Conservation (phyloP, 225 moss, liverwort and hornwort genomes). For the Ulota crispa region DNA sequence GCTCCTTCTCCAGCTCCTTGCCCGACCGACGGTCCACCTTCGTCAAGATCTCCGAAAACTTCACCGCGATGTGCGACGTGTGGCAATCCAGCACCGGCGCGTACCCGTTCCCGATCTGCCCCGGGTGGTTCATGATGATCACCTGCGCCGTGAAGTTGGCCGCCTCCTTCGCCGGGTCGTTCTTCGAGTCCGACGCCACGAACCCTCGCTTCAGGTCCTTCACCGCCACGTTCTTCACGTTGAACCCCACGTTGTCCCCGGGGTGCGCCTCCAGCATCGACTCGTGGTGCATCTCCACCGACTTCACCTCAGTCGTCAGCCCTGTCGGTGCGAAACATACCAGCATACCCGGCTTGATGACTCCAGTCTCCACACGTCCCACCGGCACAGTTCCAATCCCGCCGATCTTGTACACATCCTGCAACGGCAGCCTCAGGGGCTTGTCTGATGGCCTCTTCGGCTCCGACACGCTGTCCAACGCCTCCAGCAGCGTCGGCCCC, state of each 20-base stretch:
- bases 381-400: slow-evolving; percentile 56
- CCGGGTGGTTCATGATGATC: slow-evolving; percentile 72
- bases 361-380: slow-evolving; percentile 47
- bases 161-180: slow-evolving; percentile 63
- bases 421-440: slow-evolving; percentile 52
- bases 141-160: slow-evolving; percentile 63
- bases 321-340: slow-evolving; percentile 53
- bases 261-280: slow-evolving; percentile 56
- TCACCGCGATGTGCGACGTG: slow-evolving; percentile 54
- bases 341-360: slow-evolving; percentile 52
- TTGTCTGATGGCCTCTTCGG: slow-evolving; percentile 68
- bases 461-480: slow-evolving; percentile 50
- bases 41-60: slow-evolving; percentile 49
- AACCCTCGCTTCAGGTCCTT: slow-evolving; percentile 59
- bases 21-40: slow-evolving; percentile 66
- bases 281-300: slow-evolving; percentile 72
- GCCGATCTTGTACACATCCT: slow-evolving; percentile 74
- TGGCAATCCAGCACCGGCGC: slow-evolving; percentile 62
- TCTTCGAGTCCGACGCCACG: slow-evolving; percentile 61
- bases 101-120: slow-evolving; percentile 64
- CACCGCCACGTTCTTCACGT: slow-evolving; percentile 51
- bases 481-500: slow-evolving; percentile 52
- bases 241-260: slow-evolving; percentile 49
- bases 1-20: slow-evolving; percentile 63
- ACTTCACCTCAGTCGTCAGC: slow-evolving; percentile 60